These are phyloP conservation scores for Ambispora gerdemannii DNA, from an alignment of 192 early-diverging fungal genomes.

Conservation along the genomic window DNA sequence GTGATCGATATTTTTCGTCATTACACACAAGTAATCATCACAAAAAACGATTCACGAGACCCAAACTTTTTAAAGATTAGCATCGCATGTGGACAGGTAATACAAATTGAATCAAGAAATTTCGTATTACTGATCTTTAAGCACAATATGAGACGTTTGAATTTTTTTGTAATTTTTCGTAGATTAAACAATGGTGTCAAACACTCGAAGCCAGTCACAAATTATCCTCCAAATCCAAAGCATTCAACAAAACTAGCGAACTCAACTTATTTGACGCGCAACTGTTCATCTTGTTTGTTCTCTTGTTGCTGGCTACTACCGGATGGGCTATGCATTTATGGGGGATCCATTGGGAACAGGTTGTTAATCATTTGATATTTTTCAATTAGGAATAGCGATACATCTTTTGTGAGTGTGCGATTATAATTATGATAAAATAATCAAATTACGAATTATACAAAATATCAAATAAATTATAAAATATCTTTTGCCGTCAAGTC, in stretches of 20 bases:
- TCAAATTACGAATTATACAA: too few species aligned
- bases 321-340: not conserved
- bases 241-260: not conserved
- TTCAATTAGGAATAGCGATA: too few species aligned
- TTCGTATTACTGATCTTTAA: not conserved
- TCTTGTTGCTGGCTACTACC: not conserved
- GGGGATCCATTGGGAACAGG: not conserved
- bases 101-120: not conserved
- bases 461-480: too few species aligned
- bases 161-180: not conserved
- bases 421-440: too few species aligned
- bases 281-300: not conserved
- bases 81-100: conserved; percentile 16
- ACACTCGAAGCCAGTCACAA: not conserved
- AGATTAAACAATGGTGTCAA: conserved; percentile 17
- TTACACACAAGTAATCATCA: conserved; percentile 52
- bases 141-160: not conserved
- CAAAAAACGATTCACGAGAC: conserved; percentile 53
- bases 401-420: too few species aligned
- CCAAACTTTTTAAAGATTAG: conserved; percentile 57
- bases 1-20: conserved; percentile 57
- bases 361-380: not conserved
- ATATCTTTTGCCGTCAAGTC: too few species aligned
- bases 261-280: not conserved
- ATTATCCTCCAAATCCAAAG: not conserved